Evolutionary conservation across 2,329 filamentous ascomycete genomes (phyloP), one percentile per base, ranked within the genome.

Genomic region (Botrytis aclada): DNA sequence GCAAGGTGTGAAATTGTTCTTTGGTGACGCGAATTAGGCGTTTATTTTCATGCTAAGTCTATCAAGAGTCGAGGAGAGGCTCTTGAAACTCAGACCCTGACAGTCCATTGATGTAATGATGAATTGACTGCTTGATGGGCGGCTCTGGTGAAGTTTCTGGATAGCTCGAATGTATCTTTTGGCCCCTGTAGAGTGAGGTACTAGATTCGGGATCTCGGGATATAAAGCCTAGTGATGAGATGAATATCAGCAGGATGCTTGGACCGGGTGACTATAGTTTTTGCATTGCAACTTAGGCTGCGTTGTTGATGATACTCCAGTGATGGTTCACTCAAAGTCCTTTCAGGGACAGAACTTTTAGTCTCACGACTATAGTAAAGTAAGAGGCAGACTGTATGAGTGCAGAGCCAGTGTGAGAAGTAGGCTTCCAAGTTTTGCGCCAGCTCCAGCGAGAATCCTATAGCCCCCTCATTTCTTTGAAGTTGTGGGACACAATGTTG

Each of bases 1-100:
- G 4, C 51, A 56, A 18, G 12, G 10, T 4, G 6, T 18, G 16
- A 20, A 43, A 43, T 16, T n/a, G 4, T 16, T 16, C 25, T 54
- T 4, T n/a, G 25, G 8, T n/a, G 16, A 3, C 1, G 47, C 47
- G 8, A 14, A 54, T 0, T 7, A 54, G n/a, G 47, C 18, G 0
- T 12, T 20, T 3, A 12, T 1, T 12, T 34, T 18, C n/a, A n/a
- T 16, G 51, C 12, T 16, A 12, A 29, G n/a, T 29, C 25, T 2
- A 9, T 56, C 12, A 14, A 56, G 1, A 10, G 16, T 29, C 12
- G n/a, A 29, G 9, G 4, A 60, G 20, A 37, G 10, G 20, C 56
- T 2, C 3, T 56, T 56, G 14, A 0, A 29, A 14, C 14, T 56
- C 32, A 4, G 3, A 0, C 32, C 32, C 51, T 56, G 14, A 9